Conservation (phyloP, 495 filamentous ascomycete species). For the Clohesyomyces aquaticus region DNA sequence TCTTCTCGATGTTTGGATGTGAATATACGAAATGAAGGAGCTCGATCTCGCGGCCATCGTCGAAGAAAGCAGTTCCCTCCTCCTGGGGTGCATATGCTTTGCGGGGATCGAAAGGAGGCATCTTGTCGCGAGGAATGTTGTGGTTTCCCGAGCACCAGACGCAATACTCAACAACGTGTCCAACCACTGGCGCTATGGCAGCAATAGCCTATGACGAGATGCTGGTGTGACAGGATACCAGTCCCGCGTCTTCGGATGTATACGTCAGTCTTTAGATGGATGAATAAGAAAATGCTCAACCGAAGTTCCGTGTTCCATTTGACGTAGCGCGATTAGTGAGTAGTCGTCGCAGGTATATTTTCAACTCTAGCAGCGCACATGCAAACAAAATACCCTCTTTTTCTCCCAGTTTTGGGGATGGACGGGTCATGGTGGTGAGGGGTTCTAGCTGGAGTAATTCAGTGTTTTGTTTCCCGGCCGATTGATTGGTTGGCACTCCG, state of each 20-base stretch:
- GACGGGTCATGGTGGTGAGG: too few species aligned
- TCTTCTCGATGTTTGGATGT: constrained; percentile 59
- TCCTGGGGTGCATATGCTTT: constrained; percentile 52
- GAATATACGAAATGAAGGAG: constrained; percentile 70
- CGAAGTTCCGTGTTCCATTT: neutral
- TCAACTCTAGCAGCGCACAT: neutral
- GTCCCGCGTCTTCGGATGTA: neutral
- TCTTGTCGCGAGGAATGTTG: constrained; percentile 1
- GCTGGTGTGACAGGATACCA: neutral
- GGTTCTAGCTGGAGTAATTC: too few species aligned
- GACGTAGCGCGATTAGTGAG: neutral
- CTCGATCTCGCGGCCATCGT: constrained; percentile 74
- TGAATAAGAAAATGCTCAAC: constrained; percentile 3
- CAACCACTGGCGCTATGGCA: neutral
- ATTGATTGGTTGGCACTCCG: too few species aligned
- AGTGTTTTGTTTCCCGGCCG: too few species aligned
- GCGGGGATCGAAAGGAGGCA: constrained; percentile 35
- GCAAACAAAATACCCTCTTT: too few species aligned
- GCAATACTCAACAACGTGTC: neutral
- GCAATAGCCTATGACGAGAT: neutral
- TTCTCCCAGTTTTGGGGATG: too few species aligned
- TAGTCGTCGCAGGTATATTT: neutral
- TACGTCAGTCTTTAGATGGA: constrained; percentile 19
- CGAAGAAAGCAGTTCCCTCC: constrained; percentile 52
- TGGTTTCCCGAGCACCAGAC: neutral